Base-by-base conservation (phyloP, 108 stramenopile genomes). In the Licmophora abbreviata region DNA sequence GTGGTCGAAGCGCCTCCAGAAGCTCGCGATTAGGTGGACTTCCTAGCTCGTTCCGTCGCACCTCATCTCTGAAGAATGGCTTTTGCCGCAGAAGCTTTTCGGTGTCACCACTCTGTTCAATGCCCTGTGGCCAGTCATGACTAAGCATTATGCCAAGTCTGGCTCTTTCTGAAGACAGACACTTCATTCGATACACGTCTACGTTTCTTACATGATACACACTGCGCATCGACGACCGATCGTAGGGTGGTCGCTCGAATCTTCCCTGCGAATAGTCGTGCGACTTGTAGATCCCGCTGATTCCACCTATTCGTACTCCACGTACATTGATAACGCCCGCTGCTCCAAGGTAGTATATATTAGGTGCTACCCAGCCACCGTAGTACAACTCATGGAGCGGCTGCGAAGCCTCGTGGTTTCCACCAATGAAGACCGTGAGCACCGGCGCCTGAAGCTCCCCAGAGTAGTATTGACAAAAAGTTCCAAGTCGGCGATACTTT, bases 301-400 rank as follows among this genome's bases (percentile, higher is more conserved):
- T 50, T 0, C 99, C 99, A 3, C 77, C 93, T 49, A 99, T 97
- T 4, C 99, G 81, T 8, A 98, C 36, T n/a, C 94, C 89, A 21
- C 77, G 56, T 41, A 92, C 74, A 17, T 29, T n/a, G 3, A 99
- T 73, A 5, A 92, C 83, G 0, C 96, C 95, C 1, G 95, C 89
- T 10, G 81, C 81, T 10, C 92, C 99, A 25, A 99, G 30, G 61
- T 94, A 99, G 67, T 95, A 99, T 25, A 99, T 97, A 37, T 98
- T 97, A 1, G 97, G 97, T 6, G 99, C 99, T 1, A 94, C 93
- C 93, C 94, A 99, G 3, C 99, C 99, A 7, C 99, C 99, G 61
- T 97, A 96, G 54, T 83, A 73, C 37, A 98, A 67, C 59, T 95
- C 94, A 45, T 94, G 86, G 20, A 99, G 62, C 21, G 92, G 71